Conservation (phyloP, 257 asterid species). For the Cinchona pubescens region DNA sequence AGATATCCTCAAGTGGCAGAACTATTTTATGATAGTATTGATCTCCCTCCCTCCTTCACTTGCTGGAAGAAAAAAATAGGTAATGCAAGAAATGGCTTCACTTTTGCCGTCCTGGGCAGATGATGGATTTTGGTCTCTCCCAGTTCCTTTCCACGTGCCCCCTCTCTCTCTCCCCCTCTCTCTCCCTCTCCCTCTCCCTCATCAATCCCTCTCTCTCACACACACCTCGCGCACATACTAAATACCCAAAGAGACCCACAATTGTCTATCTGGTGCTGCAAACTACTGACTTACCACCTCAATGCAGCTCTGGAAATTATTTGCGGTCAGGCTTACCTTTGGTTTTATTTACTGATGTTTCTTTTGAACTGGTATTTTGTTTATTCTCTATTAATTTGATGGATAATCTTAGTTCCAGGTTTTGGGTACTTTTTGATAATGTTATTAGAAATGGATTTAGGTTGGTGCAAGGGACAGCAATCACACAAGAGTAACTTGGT, state of each 20-base stretch:
- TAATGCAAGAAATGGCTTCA: too few relatives aligned
- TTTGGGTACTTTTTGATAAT: not conserved
- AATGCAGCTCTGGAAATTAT: not conserved
- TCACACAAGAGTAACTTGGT: not conserved
- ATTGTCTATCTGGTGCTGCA: not conserved
- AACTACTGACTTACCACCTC: not conserved
- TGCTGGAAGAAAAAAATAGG: not conserved
- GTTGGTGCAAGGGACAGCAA: not conserved
- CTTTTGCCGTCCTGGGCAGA: not conserved
- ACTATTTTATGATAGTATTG: not conserved
- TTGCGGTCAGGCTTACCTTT: not conserved
- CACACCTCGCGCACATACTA: too few relatives aligned
- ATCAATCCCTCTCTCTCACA: too few relatives aligned
- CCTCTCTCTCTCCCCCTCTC: too few relatives aligned
- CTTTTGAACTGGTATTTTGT: not conserved
- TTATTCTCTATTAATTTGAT: not conserved
- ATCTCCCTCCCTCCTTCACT: not conserved
- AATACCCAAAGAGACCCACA: not conserved
- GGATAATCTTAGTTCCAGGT: not conserved
- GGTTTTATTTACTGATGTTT: too few relatives aligned
- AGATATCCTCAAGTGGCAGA: not conserved
- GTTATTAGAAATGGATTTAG: not conserved
- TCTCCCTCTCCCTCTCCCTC: too few relatives aligned
- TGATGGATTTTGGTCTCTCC: too few relatives aligned
- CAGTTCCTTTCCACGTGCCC: too few relatives aligned